These are phyloP conservation scores for Astragalus glycyphyllos DNA, from an alignment of 306 rosid species.

Conservation along the genomic window DNA sequence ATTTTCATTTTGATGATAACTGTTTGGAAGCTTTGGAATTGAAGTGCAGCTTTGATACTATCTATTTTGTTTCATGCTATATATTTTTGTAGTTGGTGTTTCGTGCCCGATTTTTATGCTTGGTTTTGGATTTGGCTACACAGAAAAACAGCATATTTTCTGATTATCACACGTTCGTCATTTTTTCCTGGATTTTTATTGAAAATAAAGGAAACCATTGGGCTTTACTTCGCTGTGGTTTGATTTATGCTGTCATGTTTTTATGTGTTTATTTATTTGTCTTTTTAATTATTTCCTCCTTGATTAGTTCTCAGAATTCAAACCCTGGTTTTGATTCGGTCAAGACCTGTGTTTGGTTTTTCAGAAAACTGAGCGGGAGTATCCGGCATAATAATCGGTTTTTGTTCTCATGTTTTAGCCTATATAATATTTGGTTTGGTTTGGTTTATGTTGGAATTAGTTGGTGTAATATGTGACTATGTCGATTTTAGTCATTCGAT, in stretches of 20 bases:
- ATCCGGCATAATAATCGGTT: not conserved
- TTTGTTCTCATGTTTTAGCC: not conserved
- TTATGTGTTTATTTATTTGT: not conserved
- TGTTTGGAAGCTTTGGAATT: not conserved
- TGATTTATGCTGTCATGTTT: not conserved
- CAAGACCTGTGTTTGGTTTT: not conserved
- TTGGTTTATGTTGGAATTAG: not conserved
- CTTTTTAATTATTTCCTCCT: not conserved
- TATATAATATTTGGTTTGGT: not conserved
- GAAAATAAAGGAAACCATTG: not conserved
- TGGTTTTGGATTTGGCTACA: slow-evolving; percentile 1
- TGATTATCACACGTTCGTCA: not conserved
- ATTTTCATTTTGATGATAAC: slow-evolving; percentile 24
- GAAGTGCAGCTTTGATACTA: not conserved
- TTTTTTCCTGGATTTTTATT: not conserved
- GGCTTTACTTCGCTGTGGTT: not conserved
- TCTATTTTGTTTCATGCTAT: not conserved
- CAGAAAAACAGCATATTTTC: not conserved
- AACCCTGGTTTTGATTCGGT: slow-evolving; percentile 17
- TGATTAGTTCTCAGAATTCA: not conserved
- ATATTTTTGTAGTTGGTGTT: not conserved
- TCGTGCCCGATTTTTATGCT: not conserved
- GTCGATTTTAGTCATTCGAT: not conserved
- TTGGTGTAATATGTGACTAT: not conserved
- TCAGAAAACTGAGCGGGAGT: slow-evolving; percentile 20